Evolutionary conservation across 768 basidiomycete species (phyloP), one percentile per base, ranked within the genome.

Genomic region (Fomitopsis pulvina): DNA sequence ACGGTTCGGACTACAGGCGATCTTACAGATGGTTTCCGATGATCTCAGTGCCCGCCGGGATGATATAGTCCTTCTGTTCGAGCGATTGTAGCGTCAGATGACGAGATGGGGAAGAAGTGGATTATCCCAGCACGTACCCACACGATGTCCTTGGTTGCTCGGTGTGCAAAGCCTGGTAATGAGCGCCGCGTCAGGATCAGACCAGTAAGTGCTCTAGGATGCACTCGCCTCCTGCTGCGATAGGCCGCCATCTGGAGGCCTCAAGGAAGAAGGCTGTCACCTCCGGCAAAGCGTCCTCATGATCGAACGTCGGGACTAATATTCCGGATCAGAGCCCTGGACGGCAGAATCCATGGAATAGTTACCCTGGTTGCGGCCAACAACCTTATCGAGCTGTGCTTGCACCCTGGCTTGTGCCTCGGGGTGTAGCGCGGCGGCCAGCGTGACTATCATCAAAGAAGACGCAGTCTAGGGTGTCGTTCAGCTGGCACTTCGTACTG

Each of bases 71-170:
- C 48, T 64, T 64, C 64, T 66, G 22, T 24, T 28, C 12, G 9
- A 30, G 38, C 27, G 28, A 12, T 26, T 10, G 3, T 44, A 45
- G 32, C 8, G 25, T 22, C 27, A 28, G 2, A 44, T 8, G 28
- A 30, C 20, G 20, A 34, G 5, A 4, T 14, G 14, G 14, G 4
- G 5, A 16, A 37, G 14, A 18, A 25, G 12, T n/a, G n/a, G n/a
- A n/a, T n/a, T n/a, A n/a, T n/a, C n/a, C n/a, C n/a, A n/a, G 41
- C 14, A 48, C 60, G 18, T 30, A 81, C 81, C 72, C 80, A 87
- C 22, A 77, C 60, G 26, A 88, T 76, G 45, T 87, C 83, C 48
- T 75, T 76, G 1, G 77, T 79, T 1, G 84, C 77, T 40, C 76
- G 75, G 54, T 88, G 85, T 2, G 81, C 71, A 53, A 85, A 81